Percentiles rank a stretch among this genome's conserved stretches.
phyloP scores from a whole-genome alignment of 148 eudicot species.

The Euryodendron excelsum region DNA sequence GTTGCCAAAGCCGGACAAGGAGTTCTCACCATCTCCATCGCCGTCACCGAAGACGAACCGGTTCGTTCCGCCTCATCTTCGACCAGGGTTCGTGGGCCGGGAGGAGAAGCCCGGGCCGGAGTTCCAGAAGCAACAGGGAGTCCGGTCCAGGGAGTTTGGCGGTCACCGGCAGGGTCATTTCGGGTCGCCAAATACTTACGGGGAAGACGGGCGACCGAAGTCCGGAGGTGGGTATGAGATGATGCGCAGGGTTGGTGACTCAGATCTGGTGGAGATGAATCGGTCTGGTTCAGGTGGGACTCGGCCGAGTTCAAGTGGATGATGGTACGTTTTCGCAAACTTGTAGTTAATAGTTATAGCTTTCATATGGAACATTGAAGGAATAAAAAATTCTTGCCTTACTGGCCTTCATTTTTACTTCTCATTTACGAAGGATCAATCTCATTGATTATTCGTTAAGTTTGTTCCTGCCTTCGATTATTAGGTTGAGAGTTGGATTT shows the following conservation, averaged over 20 bases:
- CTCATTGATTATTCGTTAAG: neutral
- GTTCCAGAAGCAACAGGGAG: conserved; percentile 20
- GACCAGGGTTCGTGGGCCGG: conserved; percentile 55
- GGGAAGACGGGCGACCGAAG: conserved; percentile 44
- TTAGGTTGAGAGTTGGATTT: neutral
- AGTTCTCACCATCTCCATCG: conserved; percentile 4
- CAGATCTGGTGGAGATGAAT: conserved; percentile 33
- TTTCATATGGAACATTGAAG: no score
- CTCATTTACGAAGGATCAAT: neutral
- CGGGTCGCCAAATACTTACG: conserved; percentile 23
- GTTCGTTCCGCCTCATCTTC: conserved; percentile 71
- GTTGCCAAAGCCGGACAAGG: conserved; percentile 21
- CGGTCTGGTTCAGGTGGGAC: conserved; percentile 54
- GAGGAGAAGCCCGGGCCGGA: conserved; percentile 43
- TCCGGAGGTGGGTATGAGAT: conserved; percentile 57
- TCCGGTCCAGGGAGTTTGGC: conserved; percentile 13
- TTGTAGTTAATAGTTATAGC: neutral
- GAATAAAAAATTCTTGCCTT: no score
- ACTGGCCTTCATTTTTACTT: neutral
- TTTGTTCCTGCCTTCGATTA: neutral
- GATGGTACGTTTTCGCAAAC: conserved; percentile 32
- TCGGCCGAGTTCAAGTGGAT: conserved; percentile 64
- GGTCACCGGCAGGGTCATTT: conserved; percentile 27
- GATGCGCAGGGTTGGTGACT: conserved; percentile 27
- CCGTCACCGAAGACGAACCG: conserved; percentile 32